phyloP scores from a whole-genome alignment of 2,329 filamentous ascomycete species.

The Sclerotinia spermophila region DNA sequence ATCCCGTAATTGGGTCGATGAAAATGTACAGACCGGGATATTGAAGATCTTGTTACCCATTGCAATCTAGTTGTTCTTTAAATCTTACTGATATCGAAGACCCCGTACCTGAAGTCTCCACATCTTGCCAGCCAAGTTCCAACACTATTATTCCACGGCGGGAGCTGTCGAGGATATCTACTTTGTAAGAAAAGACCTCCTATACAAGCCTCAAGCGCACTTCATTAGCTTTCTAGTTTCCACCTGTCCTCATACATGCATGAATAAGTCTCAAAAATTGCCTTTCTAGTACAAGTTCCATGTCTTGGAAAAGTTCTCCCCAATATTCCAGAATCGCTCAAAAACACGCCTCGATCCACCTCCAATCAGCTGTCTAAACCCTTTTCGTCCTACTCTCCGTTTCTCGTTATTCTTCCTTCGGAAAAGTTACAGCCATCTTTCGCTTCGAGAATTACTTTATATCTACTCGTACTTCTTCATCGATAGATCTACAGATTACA shows the following conservation, averaged over 20 bases:
- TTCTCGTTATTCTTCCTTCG: not conserved
- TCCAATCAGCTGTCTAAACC: slow-evolving; percentile 5
- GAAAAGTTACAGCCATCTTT: not conserved
- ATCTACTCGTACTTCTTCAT: slow-evolving; percentile 3
- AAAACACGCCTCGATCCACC: not conserved
- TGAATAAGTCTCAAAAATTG: not conserved
- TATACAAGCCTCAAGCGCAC: slow-evolving; percentile 6
- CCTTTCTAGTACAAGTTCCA: not conserved
- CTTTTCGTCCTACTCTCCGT: not conserved
- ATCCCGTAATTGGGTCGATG: slow-evolving; percentile 4
- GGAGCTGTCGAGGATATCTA: no score
- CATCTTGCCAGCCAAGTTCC: not conserved
- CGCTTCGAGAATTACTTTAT: not conserved
- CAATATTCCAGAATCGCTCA: not conserved
- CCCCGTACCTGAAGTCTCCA: slow-evolving; percentile 1
- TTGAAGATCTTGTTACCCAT: not conserved
- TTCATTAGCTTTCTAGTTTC: not conserved
- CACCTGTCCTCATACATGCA: not conserved
- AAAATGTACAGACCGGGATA: not conserved
- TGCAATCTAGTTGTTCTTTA: not conserved
- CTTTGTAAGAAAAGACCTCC: not conserved
- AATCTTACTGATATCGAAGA: not conserved
- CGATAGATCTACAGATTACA: not conserved
- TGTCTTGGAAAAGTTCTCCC: not conserved
- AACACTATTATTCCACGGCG: not conserved